A percentile compares a stretch with the other conserved stretches of the same genome.
Evolutionary conservation across 495 filamentous ascomycete genomes (phyloP).

Genomic region (Tricharina praecox): DNA sequence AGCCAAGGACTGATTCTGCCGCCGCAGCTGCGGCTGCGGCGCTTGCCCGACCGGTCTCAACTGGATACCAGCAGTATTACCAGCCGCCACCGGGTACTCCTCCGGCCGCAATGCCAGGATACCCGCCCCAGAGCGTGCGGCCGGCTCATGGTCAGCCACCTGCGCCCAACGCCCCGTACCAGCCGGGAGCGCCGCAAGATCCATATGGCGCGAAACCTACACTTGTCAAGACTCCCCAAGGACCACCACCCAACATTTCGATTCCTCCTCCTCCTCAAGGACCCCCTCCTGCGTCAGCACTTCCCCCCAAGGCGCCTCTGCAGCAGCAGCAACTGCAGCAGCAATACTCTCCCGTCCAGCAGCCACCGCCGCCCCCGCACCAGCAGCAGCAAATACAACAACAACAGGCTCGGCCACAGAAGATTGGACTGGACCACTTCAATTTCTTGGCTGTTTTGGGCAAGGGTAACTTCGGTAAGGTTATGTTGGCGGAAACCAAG

Average conservation of each 20-base stretch:
- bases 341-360: too few species aligned
- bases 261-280: constrained; percentile 7
- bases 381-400: too few species aligned
- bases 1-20: constrained; percentile 19
- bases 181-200: background rate
- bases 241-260: constrained; percentile 25
- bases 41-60: background rate
- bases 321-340: constrained; percentile 8
- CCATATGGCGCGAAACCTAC: constrained; percentile 1
- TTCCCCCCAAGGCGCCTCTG: background rate
- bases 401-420: constrained; percentile 31
- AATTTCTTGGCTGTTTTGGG: constrained; percentile 98
- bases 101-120: constrained; percentile 29
- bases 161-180: constrained; percentile 4
- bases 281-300: background rate
- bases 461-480: constrained; percentile 99
- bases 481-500: constrained; percentile 98
- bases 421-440: constrained; percentile 95
- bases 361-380: too few species aligned
- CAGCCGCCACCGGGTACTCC: constrained; percentile 21
- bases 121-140: constrained; percentile 14
- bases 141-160: constrained; percentile 1
- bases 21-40: constrained; percentile 20
- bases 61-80: constrained; percentile 8
- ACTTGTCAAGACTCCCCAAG: constrained; percentile 9